Conservation (phyloP, 2,329 filamentous ascomycete genomes). For the Lomentospora prolificans region DNA sequence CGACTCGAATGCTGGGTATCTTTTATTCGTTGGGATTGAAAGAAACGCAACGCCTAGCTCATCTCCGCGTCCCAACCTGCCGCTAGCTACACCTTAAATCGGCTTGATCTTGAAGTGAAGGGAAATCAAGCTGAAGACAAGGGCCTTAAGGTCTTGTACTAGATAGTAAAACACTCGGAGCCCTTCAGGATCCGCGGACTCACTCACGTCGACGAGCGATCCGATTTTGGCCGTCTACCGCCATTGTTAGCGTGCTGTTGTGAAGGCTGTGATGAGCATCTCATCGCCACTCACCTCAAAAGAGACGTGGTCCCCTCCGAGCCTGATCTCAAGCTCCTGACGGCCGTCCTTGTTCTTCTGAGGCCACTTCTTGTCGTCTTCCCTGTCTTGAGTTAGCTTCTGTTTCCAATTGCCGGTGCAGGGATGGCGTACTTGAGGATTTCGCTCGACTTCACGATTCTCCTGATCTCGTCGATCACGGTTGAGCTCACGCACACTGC, state of each 20-base stretch:
- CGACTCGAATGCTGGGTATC: constrained; percentile 1
- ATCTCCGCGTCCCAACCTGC: background rate
- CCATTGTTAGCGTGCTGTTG: background rate
- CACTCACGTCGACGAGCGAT: constrained; percentile 90
- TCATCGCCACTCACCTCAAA: constrained; percentile 62
- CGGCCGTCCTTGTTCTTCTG: constrained; percentile 98
- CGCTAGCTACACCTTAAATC: constrained; percentile 35
- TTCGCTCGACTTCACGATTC: constrained; percentile 93
- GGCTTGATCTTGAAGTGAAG: constrained; percentile 95
- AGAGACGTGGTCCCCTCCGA: constrained; percentile 93
- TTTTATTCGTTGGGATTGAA: constrained; percentile 3
- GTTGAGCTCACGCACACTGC: constrained; percentile 91
- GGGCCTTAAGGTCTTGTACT: constrained; percentile 90
- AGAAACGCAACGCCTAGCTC: background rate
- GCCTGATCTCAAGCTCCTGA: constrained; percentile 88
- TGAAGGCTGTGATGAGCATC: background rate
- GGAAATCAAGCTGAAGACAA: constrained; percentile 92
- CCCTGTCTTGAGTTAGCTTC: constrained; percentile 40
- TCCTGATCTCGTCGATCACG: constrained; percentile 88
- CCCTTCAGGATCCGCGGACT: constrained; percentile 91
- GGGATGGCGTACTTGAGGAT: constrained; percentile 70
- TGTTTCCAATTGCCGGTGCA: background rate
- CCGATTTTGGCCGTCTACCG: constrained; percentile 91
- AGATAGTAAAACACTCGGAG: constrained; percentile 97
- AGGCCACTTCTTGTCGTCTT: constrained; percentile 97